These are phyloP conservation scores for Erysimum cheiranthoides DNA, from an alignment of 345 rosid genomes.

Conservation along the genomic window DNA sequence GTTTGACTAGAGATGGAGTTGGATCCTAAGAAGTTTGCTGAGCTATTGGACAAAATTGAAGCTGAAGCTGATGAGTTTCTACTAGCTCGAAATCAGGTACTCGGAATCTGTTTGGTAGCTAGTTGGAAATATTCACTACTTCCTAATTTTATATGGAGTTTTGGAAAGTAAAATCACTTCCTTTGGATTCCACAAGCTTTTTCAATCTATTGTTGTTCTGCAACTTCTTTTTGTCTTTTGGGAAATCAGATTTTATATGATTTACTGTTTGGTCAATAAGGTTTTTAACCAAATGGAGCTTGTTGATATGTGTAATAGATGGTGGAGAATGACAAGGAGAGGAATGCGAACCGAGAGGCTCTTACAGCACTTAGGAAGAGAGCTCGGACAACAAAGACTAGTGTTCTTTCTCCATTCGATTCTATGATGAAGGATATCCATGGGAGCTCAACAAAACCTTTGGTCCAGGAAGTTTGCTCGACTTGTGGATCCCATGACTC, in stretches of 20 bases:
- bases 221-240: neutral
- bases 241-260: neutral
- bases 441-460: slow-evolving; percentile 52
- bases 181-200: neutral
- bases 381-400: slow-evolving; percentile 77
- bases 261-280: neutral
- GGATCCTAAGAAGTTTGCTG: slow-evolving; percentile 56
- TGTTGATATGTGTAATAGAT: slow-evolving; percentile 51
- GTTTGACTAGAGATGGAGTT: slow-evolving; percentile 59
- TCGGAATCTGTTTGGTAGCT: slow-evolving; percentile 1
- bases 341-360: slow-evolving; percentile 84
- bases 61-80: slow-evolving; percentile 76
- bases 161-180: no score
- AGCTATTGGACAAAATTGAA: slow-evolving; percentile 62
- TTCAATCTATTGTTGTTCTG: neutral
- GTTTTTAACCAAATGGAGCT: neutral
- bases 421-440: slow-evolving; percentile 72
- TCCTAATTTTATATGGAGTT: neutral
- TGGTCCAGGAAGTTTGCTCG: slow-evolving; percentile 80
- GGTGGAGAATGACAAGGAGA: slow-evolving; percentile 72
- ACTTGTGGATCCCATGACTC: slow-evolving; percentile 80
- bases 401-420: slow-evolving; percentile 70
- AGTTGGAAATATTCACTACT: neutral
- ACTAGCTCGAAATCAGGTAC: slow-evolving; percentile 66
- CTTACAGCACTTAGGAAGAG: slow-evolving; percentile 77